Percentiles rank a stretch among this genome's conserved stretches.
Evolutionary conservation across 129 eudicot genomes (phyloP).

Genomic region (Heracleum sosnowskyi): DNA sequence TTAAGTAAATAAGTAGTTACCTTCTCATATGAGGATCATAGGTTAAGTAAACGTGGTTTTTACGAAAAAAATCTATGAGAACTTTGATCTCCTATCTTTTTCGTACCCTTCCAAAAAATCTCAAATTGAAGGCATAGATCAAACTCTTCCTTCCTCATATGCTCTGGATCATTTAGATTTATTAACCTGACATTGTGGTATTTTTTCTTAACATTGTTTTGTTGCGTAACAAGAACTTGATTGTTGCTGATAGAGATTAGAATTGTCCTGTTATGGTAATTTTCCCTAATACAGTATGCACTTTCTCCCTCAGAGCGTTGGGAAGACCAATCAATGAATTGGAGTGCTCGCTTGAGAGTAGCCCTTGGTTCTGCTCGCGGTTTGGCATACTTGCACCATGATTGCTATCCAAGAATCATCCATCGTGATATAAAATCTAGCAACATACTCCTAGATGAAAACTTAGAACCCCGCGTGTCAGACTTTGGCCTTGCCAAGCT

Average conservation of each 20-base stretch:
- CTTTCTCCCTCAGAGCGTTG: slow-evolving; percentile 34
- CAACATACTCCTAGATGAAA: slow-evolving; percentile 85
- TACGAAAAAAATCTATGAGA: not conserved
- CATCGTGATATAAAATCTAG: slow-evolving; percentile 96
- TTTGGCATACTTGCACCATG: slow-evolving; percentile 92
- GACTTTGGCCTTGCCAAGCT: slow-evolving; percentile 98
- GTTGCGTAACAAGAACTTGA: not conserved
- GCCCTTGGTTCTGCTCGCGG: slow-evolving; percentile 92
- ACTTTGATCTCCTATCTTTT: not conserved
- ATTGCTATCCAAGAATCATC: slow-evolving; percentile 73
- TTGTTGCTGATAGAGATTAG: not conserved
- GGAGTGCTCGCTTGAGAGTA: slow-evolving; percentile 76
- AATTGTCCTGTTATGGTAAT: not conserved
- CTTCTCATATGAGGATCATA: not conserved
- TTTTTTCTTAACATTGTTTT: not conserved
- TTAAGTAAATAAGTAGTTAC: not conserved
- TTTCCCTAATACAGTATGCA: not conserved
- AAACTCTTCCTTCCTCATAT: not conserved
- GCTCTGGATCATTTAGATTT: not conserved
- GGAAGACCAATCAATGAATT: slow-evolving; percentile 35
- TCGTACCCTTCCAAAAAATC: not conserved
- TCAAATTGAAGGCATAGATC: not conserved
- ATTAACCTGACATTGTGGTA: not conserved
- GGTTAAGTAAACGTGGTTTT: not conserved
- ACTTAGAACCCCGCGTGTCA: slow-evolving; percentile 88